These are phyloP conservation scores for Themeda triandra DNA, from an alignment of 176 grass and related monocot genomes.

Conservation along the genomic window DNA sequence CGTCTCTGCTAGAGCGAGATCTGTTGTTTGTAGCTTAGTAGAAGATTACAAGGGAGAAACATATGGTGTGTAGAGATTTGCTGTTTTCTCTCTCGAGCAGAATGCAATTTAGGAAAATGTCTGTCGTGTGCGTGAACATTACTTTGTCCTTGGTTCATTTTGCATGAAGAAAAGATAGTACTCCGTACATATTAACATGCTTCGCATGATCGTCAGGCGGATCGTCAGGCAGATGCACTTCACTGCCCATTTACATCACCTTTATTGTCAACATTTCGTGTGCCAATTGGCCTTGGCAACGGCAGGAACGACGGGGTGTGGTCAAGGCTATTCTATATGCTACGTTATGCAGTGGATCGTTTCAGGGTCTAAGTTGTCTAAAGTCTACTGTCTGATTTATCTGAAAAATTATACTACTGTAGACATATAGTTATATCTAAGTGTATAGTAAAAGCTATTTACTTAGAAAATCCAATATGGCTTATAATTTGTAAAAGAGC, in stretches of 20 bases:
- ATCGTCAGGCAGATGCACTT: background rate
- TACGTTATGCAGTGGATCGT: background rate
- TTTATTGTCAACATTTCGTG: background rate
- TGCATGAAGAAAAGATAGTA: background rate
- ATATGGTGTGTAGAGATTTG: background rate
- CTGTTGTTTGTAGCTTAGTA: background rate
- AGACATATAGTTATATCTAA: background rate
- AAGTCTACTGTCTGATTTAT: background rate
- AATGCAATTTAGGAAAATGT: background rate
- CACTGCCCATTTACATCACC: background rate
- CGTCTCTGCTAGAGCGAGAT: background rate
- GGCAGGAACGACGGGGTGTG: background rate
- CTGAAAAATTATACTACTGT: background rate
- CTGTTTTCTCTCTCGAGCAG: background rate
- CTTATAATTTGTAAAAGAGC: too few species aligned
- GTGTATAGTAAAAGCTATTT: background rate
- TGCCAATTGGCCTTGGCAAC: background rate
- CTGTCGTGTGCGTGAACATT: background rate
- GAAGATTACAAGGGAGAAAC: conserved; percentile 6
- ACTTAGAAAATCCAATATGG: too few species aligned
- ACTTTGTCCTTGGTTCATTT: background rate
- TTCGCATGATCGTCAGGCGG: background rate
- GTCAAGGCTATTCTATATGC: background rate
- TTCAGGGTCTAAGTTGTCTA: background rate
- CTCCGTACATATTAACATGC: background rate